These are phyloP conservation scores for Zizania latifolia DNA, from an alignment of 176 grass and related monocot genomes.

Conservation along the genomic window DNA sequence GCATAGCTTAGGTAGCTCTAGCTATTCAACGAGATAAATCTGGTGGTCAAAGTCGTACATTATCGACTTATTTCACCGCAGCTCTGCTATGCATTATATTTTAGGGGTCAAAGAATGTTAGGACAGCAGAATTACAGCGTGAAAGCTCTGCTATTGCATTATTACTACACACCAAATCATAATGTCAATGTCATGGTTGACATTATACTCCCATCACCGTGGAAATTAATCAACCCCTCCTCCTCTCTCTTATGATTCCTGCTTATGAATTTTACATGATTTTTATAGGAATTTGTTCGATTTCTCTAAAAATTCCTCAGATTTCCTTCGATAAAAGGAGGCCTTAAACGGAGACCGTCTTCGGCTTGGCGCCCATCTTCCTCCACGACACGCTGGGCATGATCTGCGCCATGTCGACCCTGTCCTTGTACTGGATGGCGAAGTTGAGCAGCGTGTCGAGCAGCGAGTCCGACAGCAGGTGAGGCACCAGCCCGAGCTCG, in stretches of 20 bases:
- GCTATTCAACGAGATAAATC: too few relatives aligned
- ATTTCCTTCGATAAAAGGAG: too few relatives aligned
- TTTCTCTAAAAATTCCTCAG: too few relatives aligned
- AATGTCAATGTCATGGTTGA: slow-evolving; percentile 42
- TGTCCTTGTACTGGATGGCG: slow-evolving; percentile 67
- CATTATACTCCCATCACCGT: slow-evolving; percentile 7
- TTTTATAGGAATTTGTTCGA: too few relatives aligned
- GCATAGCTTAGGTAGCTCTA: too few relatives aligned
- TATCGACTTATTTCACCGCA: too few relatives aligned
- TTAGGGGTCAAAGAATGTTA: too few relatives aligned
- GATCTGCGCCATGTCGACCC: slow-evolving; percentile 66
- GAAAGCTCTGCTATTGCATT: slow-evolving; percentile 6
- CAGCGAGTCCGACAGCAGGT: slow-evolving; percentile 78
- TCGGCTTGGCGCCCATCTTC: slow-evolving; percentile 61
- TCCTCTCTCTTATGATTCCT: too few relatives aligned
- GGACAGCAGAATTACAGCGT: not conserved
- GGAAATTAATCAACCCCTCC: not conserved
- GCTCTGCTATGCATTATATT: too few relatives aligned
- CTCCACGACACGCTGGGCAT: slow-evolving; percentile 97
- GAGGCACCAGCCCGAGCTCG: slow-evolving; percentile 61
- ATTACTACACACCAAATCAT: slow-evolving; percentile 12
- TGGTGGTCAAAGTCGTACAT: too few relatives aligned
- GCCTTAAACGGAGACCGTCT: slow-evolving; percentile 49
- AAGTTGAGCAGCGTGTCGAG: slow-evolving; percentile 91
- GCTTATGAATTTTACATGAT: too few relatives aligned